Base-by-base conservation (phyloP, 345 rosid species). In the Sisymbrium altissimum region DNA sequence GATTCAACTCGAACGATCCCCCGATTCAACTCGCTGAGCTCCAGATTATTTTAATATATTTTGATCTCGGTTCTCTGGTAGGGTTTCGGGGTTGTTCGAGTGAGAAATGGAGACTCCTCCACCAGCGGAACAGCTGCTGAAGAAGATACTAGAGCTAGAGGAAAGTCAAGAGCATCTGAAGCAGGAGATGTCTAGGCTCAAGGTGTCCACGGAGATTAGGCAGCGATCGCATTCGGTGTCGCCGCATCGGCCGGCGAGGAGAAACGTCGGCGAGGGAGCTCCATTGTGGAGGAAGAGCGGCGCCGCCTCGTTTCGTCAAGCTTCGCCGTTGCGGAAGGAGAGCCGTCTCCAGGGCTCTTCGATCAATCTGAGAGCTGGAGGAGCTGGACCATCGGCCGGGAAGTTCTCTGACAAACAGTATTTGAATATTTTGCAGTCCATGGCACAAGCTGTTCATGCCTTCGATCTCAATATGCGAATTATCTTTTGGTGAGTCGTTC, bases 361-460 rank as follows among this genome's bases (percentile, higher is more conserved):
- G 66, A 62, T 39, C n/a, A 64, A 70, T 27, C 80, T 68, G 15
- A 76, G 78, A 39, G 81, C 64, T 53, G 78, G 58, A 48, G 52
- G 52, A 21, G 76, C 44, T 13, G 74, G 91, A 40, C 87, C 97
- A 11, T 76, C 95, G 18, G 81, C 83, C 3, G 82, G 85, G 35
- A 84, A 86, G 54, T 88, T 92, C 65, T 80, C 85, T 1, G 86
- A 92, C 52, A 84, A 68, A 32, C 97, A 92, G 72, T 92, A 83
- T 83, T 81, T 89, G 82, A 92, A 88, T 72, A 95, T 95, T 18
- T 84, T 95, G 78, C 97, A 95, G 83, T 86, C 92, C 15, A 85
- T 95, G 97, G 97, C 96, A 38, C 99, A 95, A 68, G 80, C 97
- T 46, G 93, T 95, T 79, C 96, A 95, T 76, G 91, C 93, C 62